phyloP scores from a whole-genome alignment of 169 alveolate species.

The Perkinsus chesapeaki region DNA sequence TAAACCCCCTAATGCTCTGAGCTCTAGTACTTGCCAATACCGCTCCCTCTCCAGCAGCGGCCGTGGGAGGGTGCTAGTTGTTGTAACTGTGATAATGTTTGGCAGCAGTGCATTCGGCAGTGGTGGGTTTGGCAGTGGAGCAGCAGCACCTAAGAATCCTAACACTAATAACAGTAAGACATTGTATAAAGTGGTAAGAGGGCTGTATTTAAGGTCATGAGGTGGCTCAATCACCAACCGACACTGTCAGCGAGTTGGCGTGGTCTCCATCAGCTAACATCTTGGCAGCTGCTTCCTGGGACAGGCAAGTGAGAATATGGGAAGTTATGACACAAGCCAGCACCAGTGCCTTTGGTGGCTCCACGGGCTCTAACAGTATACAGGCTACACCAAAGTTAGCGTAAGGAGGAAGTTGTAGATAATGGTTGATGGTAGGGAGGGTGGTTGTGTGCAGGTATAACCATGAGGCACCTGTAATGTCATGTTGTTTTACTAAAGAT shows the following conservation, averaged over 20 bases:
- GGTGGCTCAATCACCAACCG: not conserved
- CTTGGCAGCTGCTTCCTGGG: conserved; percentile 39
- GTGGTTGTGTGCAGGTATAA: conserved; percentile 22
- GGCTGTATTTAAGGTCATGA: not conserved
- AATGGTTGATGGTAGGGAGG: not conserved
- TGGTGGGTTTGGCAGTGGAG: not conserved
- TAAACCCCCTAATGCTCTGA: not conserved
- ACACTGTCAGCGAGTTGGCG: conserved; percentile 15
- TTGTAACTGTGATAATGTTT: not conserved
- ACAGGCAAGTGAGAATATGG: conserved; percentile 30
- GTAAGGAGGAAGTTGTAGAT: not conserved
- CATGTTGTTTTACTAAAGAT: conserved; percentile 42
- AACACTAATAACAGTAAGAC: not conserved
- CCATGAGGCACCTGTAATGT: conserved; percentile 49
- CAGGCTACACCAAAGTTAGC: not conserved
- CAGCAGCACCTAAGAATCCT: not conserved
- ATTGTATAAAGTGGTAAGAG: not conserved
- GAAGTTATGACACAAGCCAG: conserved; percentile 36
- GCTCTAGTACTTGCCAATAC: not conserved
- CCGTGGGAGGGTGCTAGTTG: not conserved
- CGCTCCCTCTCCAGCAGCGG: not conserved
- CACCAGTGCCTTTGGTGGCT: conserved; percentile 17
- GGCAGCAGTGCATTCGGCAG: not conserved
- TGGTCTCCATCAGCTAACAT: conserved; percentile 34
- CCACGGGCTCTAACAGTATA: conserved; percentile 23